Evolutionary conservation across 495 filamentous ascomycete species (phyloP).

Genomic region (Penicillium canariense): DNA sequence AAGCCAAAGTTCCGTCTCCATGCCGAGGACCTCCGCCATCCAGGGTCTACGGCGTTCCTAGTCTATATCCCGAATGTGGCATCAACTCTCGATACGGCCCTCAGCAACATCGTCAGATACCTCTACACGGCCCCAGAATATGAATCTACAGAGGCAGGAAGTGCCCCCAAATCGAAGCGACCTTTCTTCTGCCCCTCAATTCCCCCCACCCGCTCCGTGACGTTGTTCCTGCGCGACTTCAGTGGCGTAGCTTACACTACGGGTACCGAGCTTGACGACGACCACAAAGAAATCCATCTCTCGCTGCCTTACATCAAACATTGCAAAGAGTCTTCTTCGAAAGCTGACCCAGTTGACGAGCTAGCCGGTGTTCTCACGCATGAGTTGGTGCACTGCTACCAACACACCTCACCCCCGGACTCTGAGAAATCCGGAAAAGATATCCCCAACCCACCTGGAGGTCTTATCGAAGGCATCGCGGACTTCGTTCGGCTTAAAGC

Average conservation of each 20-base stretch:
- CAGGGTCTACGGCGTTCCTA: conserved; percentile 63
- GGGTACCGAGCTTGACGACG: conserved; percentile 74
- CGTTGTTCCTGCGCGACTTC: conserved; percentile 77
- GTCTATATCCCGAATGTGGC: conserved; percentile 52
- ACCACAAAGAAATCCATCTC: conserved; percentile 96
- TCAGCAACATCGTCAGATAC: conserved; percentile 61
- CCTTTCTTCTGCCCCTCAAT: conserved; percentile 34
- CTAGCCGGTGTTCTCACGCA: conserved; percentile 82
- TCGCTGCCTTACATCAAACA: conserved; percentile 69
- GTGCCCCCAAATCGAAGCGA: neutral
- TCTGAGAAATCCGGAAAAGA: conserved; percentile 23
- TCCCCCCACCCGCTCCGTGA: conserved; percentile 72
- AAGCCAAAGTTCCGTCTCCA: conserved; percentile 68
- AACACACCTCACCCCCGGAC: conserved; percentile 65
- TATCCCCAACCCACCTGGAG: conserved; percentile 55
- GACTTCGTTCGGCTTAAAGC: conserved; percentile 86
- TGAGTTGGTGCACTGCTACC: conserved; percentile 95
- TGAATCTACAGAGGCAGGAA: neutral
- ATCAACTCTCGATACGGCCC: conserved; percentile 55
- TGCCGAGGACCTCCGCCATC: conserved; percentile 65
- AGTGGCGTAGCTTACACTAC: conserved; percentile 85
- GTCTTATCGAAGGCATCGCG: conserved; percentile 87
- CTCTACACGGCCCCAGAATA: conserved; percentile 53
- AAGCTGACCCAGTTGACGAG: conserved; percentile 52
- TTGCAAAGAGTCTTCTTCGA: conserved; percentile 25